A percentile compares a stretch with the other conserved stretches of the same genome.
phyloP scores from a whole-genome alignment of 257 asterid genomes.

The Fraxinus cuspidata region DNA sequence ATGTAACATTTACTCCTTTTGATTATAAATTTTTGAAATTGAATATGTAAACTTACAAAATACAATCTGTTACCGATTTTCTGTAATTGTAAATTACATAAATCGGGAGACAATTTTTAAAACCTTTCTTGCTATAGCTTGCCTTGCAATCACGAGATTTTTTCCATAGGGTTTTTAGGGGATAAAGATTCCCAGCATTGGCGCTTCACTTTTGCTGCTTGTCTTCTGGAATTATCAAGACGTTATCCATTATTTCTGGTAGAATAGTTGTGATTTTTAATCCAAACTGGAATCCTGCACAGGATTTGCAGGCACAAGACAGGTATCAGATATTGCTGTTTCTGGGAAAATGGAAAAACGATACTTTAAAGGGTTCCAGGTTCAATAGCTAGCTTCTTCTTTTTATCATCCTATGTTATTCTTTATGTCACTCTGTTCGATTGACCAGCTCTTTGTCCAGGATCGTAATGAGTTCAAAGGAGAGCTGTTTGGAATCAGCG shows the following conservation, averaged over 20 bases:
- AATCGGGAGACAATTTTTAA: background rate
- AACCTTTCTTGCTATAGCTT: background rate
- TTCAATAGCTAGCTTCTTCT: conserved; percentile 22
- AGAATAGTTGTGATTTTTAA: conserved; percentile 75
- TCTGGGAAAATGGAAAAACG: conserved; percentile 88
- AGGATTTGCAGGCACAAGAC: conserved; percentile 97
- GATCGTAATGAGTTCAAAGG: conserved; percentile 84
- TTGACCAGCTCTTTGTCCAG: conserved; percentile 38
- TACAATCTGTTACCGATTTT: too few species aligned
- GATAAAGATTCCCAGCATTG: background rate
- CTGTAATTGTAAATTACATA: background rate
- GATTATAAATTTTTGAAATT: background rate
- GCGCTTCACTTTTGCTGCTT: background rate
- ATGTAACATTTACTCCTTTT: background rate
- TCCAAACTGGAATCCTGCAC: conserved; percentile 98
- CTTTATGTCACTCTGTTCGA: conserved; percentile 2
- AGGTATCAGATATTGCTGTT: conserved; percentile 84
- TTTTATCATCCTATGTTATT: background rate
- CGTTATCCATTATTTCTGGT: background rate
- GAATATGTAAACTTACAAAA: too few species aligned
- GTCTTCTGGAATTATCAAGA: background rate
- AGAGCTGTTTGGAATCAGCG: conserved; percentile 88
- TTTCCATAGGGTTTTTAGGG: background rate
- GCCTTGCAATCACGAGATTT: too few species aligned
- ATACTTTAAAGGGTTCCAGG: conserved; percentile 96